Percentiles rank a stretch among this genome's conserved stretches.
These are phyloP conservation scores for Xylariaceae sp. DNA, from an alignment of 2,329 filamentous ascomycete genomes.

Conservation along the genomic window DNA sequence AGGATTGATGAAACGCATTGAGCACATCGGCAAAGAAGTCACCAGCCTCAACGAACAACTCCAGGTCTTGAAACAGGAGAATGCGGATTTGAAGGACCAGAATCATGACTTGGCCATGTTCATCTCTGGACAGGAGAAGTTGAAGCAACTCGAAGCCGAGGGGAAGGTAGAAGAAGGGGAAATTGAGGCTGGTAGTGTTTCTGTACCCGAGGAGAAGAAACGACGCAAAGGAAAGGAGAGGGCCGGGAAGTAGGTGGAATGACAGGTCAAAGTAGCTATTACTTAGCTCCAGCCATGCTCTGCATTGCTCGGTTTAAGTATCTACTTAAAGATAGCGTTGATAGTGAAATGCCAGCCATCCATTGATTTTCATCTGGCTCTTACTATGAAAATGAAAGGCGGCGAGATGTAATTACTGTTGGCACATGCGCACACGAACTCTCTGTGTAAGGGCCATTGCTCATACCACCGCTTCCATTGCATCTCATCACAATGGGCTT, in stretches of 20 bases:
- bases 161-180: slow-evolving; percentile 61
- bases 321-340: no score
- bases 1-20: slow-evolving; percentile 75
- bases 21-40: slow-evolving; percentile 62
- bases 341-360: not conserved
- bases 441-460: no score
- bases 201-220: slow-evolving; percentile 51
- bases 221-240: slow-evolving; percentile 47
- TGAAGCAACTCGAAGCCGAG: slow-evolving; percentile 63
- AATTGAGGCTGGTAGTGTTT: slow-evolving; percentile 66
- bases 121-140: slow-evolving; percentile 75
- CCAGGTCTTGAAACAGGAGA: slow-evolving; percentile 54
- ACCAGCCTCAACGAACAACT: slow-evolving; percentile 53
- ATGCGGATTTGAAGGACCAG: slow-evolving; percentile 73
- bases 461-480: no score
- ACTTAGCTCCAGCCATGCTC: not conserved
- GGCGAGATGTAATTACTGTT: no score
- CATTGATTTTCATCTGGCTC: no score
- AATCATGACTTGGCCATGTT: slow-evolving; percentile 85
- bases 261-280: not conserved
- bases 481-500: no score
- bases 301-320: no score
- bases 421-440: no score
- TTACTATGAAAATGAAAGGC: no score
- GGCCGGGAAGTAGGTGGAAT: slow-evolving; percentile 29